These are phyloP conservation scores for Leucaena leucocephala DNA, from an alignment of 306 rosid genomes.

Conservation along the genomic window DNA sequence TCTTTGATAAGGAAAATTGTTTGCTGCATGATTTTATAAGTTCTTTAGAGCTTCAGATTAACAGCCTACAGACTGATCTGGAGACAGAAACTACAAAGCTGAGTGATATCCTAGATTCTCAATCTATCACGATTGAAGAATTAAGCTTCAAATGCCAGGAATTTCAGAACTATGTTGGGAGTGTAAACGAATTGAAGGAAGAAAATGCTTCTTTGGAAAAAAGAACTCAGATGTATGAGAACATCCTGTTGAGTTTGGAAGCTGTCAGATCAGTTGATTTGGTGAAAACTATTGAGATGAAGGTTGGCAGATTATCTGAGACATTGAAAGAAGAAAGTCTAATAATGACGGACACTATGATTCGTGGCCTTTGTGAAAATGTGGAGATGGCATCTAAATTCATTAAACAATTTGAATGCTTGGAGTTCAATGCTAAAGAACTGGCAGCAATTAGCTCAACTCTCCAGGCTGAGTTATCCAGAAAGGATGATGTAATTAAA, in stretches of 20 bases:
- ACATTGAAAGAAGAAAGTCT: slow-evolving; percentile 38
- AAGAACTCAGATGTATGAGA: slow-evolving; percentile 40
- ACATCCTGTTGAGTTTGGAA: slow-evolving; percentile 37
- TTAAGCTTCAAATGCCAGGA: slow-evolving; percentile 43
- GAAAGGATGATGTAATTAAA: slow-evolving; percentile 81
- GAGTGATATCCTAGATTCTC: slow-evolving; percentile 45
- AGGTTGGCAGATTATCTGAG: slow-evolving; percentile 30
- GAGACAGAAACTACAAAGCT: slow-evolving; percentile 41
- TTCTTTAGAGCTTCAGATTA: slow-evolving; percentile 35
- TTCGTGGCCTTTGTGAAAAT: slow-evolving; percentile 44
- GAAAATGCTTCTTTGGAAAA: slow-evolving; percentile 50
- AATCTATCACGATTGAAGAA: slow-evolving; percentile 39
- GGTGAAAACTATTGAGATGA: slow-evolving; percentile 37
- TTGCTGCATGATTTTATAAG: slow-evolving; percentile 41
- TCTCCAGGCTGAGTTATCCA: slow-evolving; percentile 63
- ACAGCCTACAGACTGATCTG: slow-evolving; percentile 43
- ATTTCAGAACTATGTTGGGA: slow-evolving; percentile 30
- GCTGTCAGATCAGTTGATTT: slow-evolving; percentile 38
- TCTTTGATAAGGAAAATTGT: slow-evolving; percentile 42
- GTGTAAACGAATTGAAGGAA: slow-evolving; percentile 36
- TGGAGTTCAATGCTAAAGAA: slow-evolving; percentile 54
- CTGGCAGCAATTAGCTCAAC: slow-evolving; percentile 45
- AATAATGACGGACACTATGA: slow-evolving; percentile 34
- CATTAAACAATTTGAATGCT: slow-evolving; percentile 42
- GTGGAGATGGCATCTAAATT: slow-evolving; percentile 42